These are phyloP conservation scores for Pleurotus tuber-regium DNA, from an alignment of 768 basidiomycete genomes.

Conservation along the genomic window DNA sequence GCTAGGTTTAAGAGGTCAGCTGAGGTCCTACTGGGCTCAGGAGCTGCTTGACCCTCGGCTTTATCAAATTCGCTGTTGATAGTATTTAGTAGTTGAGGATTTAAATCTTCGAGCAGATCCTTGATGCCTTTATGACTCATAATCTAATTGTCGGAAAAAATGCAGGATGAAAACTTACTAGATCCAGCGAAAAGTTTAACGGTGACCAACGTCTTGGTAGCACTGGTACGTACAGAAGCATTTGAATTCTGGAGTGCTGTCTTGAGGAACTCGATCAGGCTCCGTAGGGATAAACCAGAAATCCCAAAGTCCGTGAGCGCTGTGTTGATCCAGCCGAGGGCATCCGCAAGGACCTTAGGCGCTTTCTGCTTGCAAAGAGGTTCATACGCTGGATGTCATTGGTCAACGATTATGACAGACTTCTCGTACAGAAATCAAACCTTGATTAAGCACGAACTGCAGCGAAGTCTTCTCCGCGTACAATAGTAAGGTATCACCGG, in stretches of 20 bases:
- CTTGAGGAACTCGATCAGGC: constrained; percentile 90
- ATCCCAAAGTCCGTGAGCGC: constrained; percentile 91
- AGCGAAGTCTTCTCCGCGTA: constrained; percentile 93
- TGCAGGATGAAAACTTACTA: constrained; percentile 42
- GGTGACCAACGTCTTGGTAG: constrained; percentile 90
- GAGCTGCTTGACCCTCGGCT: constrained; percentile 71
- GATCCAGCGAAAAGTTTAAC: constrained; percentile 89
- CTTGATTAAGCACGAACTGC: constrained; percentile 91
- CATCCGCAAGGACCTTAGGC: constrained; percentile 93
- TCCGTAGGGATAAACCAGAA: constrained; percentile 76
- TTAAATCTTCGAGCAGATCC: constrained; percentile 90
- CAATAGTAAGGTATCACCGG: constrained; percentile 77
- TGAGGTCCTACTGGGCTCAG: constrained; percentile 76
- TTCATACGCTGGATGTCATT: constrained; percentile 71
- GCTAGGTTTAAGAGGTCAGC: constrained; percentile 65
- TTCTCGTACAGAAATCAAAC: constrained; percentile 39
- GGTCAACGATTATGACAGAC: constrained; percentile 1
- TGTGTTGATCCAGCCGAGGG: constrained; percentile 83
- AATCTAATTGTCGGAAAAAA: neutral
- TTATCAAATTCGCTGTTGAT: constrained; percentile 94
- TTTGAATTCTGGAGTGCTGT: constrained; percentile 87
- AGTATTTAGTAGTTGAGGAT: constrained; percentile 88
- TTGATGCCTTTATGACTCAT: constrained; percentile 65
- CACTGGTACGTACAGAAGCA: constrained; percentile 88
- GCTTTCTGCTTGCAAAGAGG: constrained; percentile 94